Evolutionary conservation across 2,329 filamentous ascomycete species (phyloP), one percentile per base, ranked within the genome.

Genomic region (Hypomyces rosellus): DNA sequence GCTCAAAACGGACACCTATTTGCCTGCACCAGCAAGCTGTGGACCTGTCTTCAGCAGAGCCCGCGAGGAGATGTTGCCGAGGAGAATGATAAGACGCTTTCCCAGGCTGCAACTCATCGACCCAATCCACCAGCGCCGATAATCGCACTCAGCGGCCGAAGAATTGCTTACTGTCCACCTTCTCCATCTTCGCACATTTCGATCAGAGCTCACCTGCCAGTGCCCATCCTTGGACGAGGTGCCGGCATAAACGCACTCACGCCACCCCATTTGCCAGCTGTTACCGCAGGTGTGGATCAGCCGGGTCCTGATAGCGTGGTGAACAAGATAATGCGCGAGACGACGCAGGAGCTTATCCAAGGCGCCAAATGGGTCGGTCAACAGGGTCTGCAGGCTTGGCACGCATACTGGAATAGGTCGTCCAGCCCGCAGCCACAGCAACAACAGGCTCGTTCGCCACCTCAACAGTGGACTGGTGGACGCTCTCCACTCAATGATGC

Each of bases 21-120:
- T 64, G 73, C 69, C 36, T 96, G 90, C 60, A 75, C 93, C 49
- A 91, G 86, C 16, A 99, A 99, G 69, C 72, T 95, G 15, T 99
- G 93, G 93, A 96, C 93, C 1, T 85, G 84, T 41, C 74, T 96
- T 25, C 88, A 93, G 62, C 78, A 82, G 56, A 71, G 72, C 30
- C 67, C 72, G 15, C 74, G 75, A 52, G 71, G 71, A 20, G 74
- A 79, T 30, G 64, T 71, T 22, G 58, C 69, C 1, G 71, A 76
- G 51, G 78, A 81, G 53, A 58, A 64, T 14, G 74, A 76, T 53
- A 68, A 70, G 51, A 56, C 54, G 36, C 66, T 65, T 36, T 63
- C 69, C 22, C 65, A 62, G 18, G 59, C 69, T 1, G 54, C 66
- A 42, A 65, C 70, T 33, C 62, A 67, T 40, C 69, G 73, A 36